These are phyloP conservation scores for Xylaria sp. DNA, from an alignment of 2,329 filamentous ascomycete species.

Conservation along the genomic window DNA sequence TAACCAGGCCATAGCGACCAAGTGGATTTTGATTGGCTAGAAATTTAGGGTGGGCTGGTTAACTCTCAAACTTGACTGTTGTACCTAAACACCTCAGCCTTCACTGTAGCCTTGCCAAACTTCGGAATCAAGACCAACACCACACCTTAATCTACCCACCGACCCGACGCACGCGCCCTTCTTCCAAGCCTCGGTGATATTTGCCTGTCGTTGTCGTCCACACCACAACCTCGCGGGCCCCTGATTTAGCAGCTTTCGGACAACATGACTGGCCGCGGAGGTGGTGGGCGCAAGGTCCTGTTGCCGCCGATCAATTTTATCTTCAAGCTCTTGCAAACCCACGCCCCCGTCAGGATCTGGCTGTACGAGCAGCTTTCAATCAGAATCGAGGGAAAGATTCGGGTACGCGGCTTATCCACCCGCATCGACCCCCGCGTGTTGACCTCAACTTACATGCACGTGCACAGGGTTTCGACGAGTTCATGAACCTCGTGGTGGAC, in stretches of 20 bases:
- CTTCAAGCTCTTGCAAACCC: constrained; percentile 85
- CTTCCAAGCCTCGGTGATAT: background rate
- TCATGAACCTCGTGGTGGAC: constrained; percentile 98
- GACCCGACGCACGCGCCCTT: background rate
- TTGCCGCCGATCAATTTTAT: constrained; percentile 79
- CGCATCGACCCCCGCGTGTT: background rate
- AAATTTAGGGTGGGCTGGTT: too few relatives aligned
- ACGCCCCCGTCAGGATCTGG: constrained; percentile 91
- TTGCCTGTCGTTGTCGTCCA: background rate
- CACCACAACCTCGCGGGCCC: background rate
- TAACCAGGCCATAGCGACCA: too few relatives aligned
- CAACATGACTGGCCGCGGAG: constrained; percentile 64
- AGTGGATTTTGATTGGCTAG: too few relatives aligned
- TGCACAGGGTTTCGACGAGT: constrained; percentile 90
- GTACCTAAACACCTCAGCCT: too few relatives aligned
- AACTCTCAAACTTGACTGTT: too few relatives aligned
- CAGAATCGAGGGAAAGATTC: constrained; percentile 94
- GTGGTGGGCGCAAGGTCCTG: constrained; percentile 64
- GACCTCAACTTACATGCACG: background rate
- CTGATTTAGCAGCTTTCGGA: background rate
- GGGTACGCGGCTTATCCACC: constrained; percentile 63
- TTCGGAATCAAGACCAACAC: constrained; percentile 3
- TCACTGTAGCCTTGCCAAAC: constrained; percentile 27
- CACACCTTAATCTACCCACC: background rate
- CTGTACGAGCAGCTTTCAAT: constrained; percentile 94